A percentile compares a stretch with the other conserved stretches of the same genome.
Conservation (phyloP, 352 stramenopile genomes). For the Globisporangium apiculatum region DNA sequence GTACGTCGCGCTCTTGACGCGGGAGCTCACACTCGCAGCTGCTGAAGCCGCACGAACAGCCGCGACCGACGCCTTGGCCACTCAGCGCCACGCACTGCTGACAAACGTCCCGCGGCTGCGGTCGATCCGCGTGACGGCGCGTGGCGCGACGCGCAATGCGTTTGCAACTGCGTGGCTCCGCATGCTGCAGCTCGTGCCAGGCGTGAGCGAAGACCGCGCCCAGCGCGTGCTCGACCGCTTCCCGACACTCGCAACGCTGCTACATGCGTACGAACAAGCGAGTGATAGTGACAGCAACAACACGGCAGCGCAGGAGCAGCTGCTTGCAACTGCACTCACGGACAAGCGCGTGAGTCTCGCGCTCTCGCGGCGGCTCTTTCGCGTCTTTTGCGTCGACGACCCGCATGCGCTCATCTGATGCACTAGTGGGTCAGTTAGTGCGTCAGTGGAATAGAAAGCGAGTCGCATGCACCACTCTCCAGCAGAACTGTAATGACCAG, state of each 20-base stretch:
- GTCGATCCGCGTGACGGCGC: slow-evolving; percentile 36
- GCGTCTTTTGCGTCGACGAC: slow-evolving; percentile 40
- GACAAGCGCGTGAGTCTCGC: slow-evolving; percentile 28
- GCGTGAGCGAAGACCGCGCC: slow-evolving; percentile 63
- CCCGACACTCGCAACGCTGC: slow-evolving; percentile 46
- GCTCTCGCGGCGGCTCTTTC: slow-evolving; percentile 51
- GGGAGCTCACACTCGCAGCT: background rate
- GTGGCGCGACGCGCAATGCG: slow-evolving; percentile 32
- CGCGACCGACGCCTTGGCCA: background rate
- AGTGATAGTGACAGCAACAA: slow-evolving; percentile 9
- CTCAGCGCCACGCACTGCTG: too few relatives aligned
- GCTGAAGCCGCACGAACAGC: background rate
- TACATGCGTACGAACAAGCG: slow-evolving; percentile 38
- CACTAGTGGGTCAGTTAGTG: background rate
- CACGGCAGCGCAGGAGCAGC: slow-evolving; percentile 36
- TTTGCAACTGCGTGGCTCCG: slow-evolving; percentile 62
- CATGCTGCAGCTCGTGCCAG: slow-evolving; percentile 76
- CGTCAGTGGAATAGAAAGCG: background rate
- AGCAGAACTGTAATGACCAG: too few relatives aligned
- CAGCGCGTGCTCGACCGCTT: slow-evolving; percentile 59
- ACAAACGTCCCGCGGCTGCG: background rate
- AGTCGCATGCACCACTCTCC: too few relatives aligned
- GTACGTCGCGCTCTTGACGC: background rate
- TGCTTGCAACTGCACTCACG: slow-evolving; percentile 48
- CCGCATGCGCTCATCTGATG: slow-evolving; percentile 25